phyloP scores from a whole-genome alignment of 495 filamentous ascomycete genomes.

The Aspergillus coremiiformis region DNA sequence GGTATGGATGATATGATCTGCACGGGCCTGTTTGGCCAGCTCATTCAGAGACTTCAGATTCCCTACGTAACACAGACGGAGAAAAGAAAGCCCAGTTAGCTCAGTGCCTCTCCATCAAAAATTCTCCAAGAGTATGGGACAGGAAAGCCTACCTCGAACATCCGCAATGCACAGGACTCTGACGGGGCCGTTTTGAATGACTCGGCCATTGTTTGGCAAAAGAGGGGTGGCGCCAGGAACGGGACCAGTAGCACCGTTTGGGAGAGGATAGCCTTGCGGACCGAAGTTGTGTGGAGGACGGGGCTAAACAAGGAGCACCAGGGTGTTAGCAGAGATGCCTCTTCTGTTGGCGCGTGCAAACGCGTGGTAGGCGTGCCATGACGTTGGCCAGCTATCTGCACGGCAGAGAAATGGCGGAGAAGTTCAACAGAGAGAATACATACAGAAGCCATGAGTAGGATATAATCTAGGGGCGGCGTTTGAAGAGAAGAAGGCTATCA shows the following conservation, averaged over 20 bases:
- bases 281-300: constrained; percentile 41
- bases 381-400: constrained; percentile 18
- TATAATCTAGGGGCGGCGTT: constrained; percentile 13
- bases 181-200: constrained; percentile 78
- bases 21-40: constrained; percentile 83
- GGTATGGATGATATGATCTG: constrained; percentile 95
- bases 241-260: constrained; percentile 43
- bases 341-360: constrained; percentile 7
- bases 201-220: constrained; percentile 58
- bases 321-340: constrained; percentile 7
- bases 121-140: neutral
- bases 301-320: constrained; percentile 24
- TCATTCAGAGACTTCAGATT: constrained; percentile 95
- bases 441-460: constrained; percentile 48
- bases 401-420: constrained; percentile 6
- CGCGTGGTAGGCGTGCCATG: constrained; percentile 15
- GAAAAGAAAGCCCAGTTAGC: constrained; percentile 13
- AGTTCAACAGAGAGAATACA: constrained; percentile 22
- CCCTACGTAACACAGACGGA: constrained; percentile 47
- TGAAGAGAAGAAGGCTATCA: constrained; percentile 13
- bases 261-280: constrained; percentile 44
- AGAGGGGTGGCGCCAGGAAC: constrained; percentile 47
- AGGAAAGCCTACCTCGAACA: constrained; percentile 69
- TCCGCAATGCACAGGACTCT: constrained; percentile 94
- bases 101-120: neutral